A percentile compares a stretch with the other conserved stretches of the same genome.
These are phyloP conservation scores for Dissophora globulifera DNA, from an alignment of 192 early-diverging fungal species.

Conservation along the genomic window DNA sequence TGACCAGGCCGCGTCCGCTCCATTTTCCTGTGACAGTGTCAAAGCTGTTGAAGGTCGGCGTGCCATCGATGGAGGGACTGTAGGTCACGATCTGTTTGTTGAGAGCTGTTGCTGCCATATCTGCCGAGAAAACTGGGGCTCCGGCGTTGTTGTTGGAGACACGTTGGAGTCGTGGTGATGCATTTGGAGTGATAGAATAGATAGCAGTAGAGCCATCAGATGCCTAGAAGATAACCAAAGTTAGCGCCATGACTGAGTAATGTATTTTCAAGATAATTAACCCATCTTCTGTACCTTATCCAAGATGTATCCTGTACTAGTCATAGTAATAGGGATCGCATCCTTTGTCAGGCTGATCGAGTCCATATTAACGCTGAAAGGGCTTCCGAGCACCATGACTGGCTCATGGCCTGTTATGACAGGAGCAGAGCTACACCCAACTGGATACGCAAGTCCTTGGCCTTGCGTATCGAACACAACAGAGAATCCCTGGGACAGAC, in stretches of 20 bases:
- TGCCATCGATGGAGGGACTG: slow-evolving; percentile 1
- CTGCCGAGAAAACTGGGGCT: slow-evolving; percentile 23
- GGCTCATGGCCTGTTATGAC: background rate
- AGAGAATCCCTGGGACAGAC: slow-evolving; percentile 25
- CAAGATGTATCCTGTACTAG: slow-evolving; percentile 26
- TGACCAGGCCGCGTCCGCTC: slow-evolving; percentile 33
- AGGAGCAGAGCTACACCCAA: background rate
- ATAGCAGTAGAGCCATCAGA: slow-evolving; percentile 21
- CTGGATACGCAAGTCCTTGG: slow-evolving; percentile 3
- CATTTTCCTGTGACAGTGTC: slow-evolving; percentile 18
- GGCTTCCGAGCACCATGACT: slow-evolving; percentile 7
- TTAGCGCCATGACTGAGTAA: too few species aligned
- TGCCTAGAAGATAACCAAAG: background rate
- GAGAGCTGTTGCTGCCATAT: slow-evolving; percentile 15
- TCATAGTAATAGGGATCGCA: slow-evolving; percentile 36
- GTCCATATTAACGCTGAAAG: slow-evolving; percentile 29
- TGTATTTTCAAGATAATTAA: too few species aligned
- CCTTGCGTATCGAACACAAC: slow-evolving; percentile 32
- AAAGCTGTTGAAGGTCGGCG: slow-evolving; percentile 23
- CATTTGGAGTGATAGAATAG: slow-evolving; percentile 18
- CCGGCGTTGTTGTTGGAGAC: slow-evolving; percentile 19
- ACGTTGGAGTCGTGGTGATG: slow-evolving; percentile 4
- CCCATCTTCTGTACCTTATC: slow-evolving; percentile 30
- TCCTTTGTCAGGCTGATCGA: slow-evolving; percentile 22
- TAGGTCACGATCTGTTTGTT: slow-evolving; percentile 22